These are phyloP conservation scores for Monilinia aucupariae DNA, from an alignment of 2,329 filamentous ascomycete species.

Conservation along the genomic window DNA sequence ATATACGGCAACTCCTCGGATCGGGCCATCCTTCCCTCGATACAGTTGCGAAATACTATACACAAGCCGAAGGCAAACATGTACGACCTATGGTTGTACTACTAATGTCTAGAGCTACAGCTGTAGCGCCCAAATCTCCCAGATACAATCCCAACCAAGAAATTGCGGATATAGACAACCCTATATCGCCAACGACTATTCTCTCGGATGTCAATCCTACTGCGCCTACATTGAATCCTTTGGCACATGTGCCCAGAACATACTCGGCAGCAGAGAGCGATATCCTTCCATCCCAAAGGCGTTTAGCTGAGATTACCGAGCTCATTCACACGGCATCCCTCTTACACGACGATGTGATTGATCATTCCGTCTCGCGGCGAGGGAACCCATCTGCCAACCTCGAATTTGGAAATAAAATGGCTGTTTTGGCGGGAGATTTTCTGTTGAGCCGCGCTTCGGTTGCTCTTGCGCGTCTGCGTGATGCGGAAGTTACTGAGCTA, in stretches of 20 bases:
- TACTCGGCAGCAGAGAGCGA: conserved; percentile 46
- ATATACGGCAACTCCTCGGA: conserved; percentile 86
- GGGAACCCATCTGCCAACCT: conserved; percentile 84
- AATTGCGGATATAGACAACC: conserved; percentile 47
- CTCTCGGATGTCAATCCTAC: conserved; percentile 81
- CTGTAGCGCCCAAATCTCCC: conserved; percentile 63
- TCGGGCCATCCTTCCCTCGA: conserved; percentile 93
- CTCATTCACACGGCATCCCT: conserved; percentile 95
- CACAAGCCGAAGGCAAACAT: conserved; percentile 93
- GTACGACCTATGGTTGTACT: conserved; percentile 90
- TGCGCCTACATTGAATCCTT: conserved; percentile 44
- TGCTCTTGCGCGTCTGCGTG: conserved; percentile 79
- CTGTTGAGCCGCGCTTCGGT: conserved; percentile 89
- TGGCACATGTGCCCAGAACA: conserved; percentile 38
- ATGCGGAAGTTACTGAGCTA: conserved; percentile 91
- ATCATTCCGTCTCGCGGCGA: conserved; percentile 80
- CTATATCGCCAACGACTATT: conserved; percentile 55
- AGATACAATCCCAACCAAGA: conserved; percentile 37
- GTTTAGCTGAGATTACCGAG: conserved; percentile 93
- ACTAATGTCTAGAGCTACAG: conserved; percentile 90
- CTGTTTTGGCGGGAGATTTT: conserved; percentile 95
- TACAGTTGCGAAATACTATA: conserved; percentile 96
- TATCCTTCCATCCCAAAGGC: conserved; percentile 87
- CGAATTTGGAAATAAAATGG: conserved; percentile 99
- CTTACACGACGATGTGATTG: conserved; percentile 96